Percentiles rank a stretch among this genome's conserved stretches.
phyloP scores from a whole-genome alignment of 257 asterid species.

The Pogostemon cablin region DNA sequence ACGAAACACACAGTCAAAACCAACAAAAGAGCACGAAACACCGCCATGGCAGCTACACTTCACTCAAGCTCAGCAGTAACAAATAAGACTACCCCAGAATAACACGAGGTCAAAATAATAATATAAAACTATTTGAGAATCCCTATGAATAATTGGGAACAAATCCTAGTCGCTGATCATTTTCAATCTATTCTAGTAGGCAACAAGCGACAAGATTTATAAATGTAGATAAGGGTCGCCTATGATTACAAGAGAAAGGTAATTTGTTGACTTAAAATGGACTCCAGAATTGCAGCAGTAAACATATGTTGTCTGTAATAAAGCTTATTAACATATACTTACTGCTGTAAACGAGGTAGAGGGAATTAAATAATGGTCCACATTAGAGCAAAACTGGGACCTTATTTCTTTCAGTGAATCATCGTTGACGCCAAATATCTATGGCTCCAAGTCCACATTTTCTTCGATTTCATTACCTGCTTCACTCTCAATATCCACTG shows the following conservation, averaged over 20 bases:
- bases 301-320: too few species aligned
- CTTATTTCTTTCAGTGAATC: not conserved
- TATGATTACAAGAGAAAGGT: not conserved
- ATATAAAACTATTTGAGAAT: slow-evolving; percentile 24
- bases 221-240: slow-evolving; percentile 17
- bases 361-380: not conserved
- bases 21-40: slow-evolving; percentile 32
- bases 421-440: not conserved
- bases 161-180: slow-evolving; percentile 19
- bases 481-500: not conserved
- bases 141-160: not conserved
- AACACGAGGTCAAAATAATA: not conserved
- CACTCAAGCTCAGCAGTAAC: not conserved
- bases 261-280: slow-evolving; percentile 3
- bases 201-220: slow-evolving; percentile 8
- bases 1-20: slow-evolving; percentile 41
- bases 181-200: not conserved
- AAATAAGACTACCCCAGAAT: slow-evolving; percentile 30
- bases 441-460: not conserved
- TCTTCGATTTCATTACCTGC: not conserved
- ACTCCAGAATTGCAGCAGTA: not conserved
- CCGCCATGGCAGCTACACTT: slow-evolving; percentile 44
- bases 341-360: not conserved
- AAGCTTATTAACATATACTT: not conserved
- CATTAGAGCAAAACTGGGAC: not conserved